Evolutionary conservation across 805 yeast genomes (phyloP).

Genomic region (Starmerella khaoyaiensis): DNA sequence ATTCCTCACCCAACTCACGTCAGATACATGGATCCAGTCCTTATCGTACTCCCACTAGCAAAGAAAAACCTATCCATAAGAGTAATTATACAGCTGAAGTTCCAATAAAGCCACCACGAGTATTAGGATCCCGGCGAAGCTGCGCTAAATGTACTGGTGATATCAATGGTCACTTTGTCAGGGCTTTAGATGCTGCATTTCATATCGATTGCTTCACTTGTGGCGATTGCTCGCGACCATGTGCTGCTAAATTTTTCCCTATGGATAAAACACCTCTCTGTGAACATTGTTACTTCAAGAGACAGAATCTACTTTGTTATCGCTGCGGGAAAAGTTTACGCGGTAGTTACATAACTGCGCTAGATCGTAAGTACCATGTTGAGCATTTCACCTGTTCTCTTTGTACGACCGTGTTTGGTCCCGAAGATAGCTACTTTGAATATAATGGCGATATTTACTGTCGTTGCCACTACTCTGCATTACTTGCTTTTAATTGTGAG

Average conservation of each 20-base stretch:
- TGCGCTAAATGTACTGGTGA: constrained; percentile 43
- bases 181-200: constrained; percentile 67
- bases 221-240: constrained; percentile 65
- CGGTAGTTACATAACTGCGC: constrained; percentile 88
- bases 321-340: constrained; percentile 75
- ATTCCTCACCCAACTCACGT: too few relatives aligned
- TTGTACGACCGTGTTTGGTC: constrained; percentile 75
- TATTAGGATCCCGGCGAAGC: constrained; percentile 11
- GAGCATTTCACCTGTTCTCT: constrained; percentile 90
- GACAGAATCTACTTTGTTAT: constrained; percentile 73
- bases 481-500: constrained; percentile 78
- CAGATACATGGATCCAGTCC: too few relatives aligned
- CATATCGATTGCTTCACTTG: constrained; percentile 85
- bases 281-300: constrained; percentile 81
- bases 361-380: constrained; percentile 82
- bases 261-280: constrained; percentile 58
- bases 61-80: neutral
- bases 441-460: constrained; percentile 74
- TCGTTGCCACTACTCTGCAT: constrained; percentile 79
- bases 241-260: constrained; percentile 84
- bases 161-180: constrained; percentile 63
- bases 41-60: too few relatives aligned
- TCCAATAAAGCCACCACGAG: constrained; percentile 1
- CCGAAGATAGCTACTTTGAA: constrained; percentile 85
- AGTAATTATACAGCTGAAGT: neutral